These are phyloP conservation scores for Geranium incanum DNA, from an alignment of 441 rosid genomes.

Conservation along the genomic window DNA sequence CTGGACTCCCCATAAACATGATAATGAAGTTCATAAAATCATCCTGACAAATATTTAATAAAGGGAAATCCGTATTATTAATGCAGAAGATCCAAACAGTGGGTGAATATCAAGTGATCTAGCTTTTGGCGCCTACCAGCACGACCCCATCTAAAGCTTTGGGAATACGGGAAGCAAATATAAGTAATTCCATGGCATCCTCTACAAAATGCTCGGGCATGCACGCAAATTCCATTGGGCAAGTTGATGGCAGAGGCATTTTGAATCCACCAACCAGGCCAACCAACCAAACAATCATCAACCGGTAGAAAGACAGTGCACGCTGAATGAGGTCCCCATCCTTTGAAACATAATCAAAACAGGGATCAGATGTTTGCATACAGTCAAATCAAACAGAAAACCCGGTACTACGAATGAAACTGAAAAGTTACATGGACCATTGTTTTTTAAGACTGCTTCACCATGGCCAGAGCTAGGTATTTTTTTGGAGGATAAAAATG, in stretches of 20 bases:
- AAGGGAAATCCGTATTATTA: slow-evolving; percentile 6
- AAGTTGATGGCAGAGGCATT: slow-evolving; percentile 78
- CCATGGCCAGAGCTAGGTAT: not conserved
- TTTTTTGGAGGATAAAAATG: not conserved
- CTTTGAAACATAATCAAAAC: slow-evolving; percentile 30
- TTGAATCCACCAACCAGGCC: slow-evolving; percentile 88
- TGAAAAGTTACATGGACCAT: not conserved
- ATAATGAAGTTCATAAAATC: slow-evolving; percentile 97
- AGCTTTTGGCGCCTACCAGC: slow-evolving; percentile 42
- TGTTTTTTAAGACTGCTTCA: not conserved
- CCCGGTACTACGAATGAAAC: not conserved
- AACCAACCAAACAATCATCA: slow-evolving; percentile 88
- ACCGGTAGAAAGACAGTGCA: slow-evolving; percentile 79
- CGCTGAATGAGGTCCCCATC: slow-evolving; percentile 71
- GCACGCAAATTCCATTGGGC: slow-evolving; percentile 91
- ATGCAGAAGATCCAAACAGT: not conserved
- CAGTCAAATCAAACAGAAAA: not conserved
- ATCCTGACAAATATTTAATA: slow-evolving; percentile 46
- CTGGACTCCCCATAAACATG: slow-evolving; percentile 95
- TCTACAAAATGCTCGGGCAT: slow-evolving; percentile 99
- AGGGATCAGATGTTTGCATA: slow-evolving; percentile 6
- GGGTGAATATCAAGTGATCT: not conserved
- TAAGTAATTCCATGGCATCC: slow-evolving; percentile 93
- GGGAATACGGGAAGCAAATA: slow-evolving; percentile 87
- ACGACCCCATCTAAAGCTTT: slow-evolving; percentile 73